phyloP scores from a whole-genome alignment of 768 basidiomycete species.

The Rhizopogon rudus region DNA sequence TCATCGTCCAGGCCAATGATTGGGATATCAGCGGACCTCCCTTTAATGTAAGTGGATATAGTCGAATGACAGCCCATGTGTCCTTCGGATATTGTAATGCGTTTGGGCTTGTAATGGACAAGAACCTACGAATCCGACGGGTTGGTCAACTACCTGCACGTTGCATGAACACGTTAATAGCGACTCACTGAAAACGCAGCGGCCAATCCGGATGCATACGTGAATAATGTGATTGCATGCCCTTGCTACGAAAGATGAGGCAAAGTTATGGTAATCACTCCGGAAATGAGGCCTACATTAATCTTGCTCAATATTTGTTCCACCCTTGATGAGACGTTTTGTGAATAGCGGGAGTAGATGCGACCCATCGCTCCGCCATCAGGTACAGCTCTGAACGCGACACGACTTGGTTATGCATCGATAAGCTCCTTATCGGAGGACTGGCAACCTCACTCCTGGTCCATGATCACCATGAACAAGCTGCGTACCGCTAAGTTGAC shows the following conservation, averaged over 20 bases:
- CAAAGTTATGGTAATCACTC: neutral
- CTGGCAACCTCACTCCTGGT: slow-evolving; percentile 43
- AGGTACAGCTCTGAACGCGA: slow-evolving; percentile 52
- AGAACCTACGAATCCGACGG: slow-evolving; percentile 46
- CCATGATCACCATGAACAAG: slow-evolving; percentile 46
- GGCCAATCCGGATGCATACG: slow-evolving; percentile 76
- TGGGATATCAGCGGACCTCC: slow-evolving; percentile 16
- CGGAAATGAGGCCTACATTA: slow-evolving; percentile 35
- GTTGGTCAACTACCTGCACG: neutral
- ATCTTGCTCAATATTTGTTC: slow-evolving; percentile 74
- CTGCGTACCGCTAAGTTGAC: slow-evolving; percentile 33
- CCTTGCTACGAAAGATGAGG: slow-evolving; percentile 45
- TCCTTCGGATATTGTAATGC: slow-evolving; percentile 72
- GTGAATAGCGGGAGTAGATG: slow-evolving; percentile 75
- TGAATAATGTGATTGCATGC: slow-evolving; percentile 66
- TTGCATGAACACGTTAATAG: neutral
- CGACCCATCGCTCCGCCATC: slow-evolving; percentile 45
- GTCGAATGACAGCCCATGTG: slow-evolving; percentile 71
- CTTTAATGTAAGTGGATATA: slow-evolving; percentile 59
- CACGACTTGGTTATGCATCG: neutral
- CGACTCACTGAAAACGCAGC: slow-evolving; percentile 65
- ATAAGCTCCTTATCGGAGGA: slow-evolving; percentile 4
- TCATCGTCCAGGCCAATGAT: slow-evolving; percentile 73
- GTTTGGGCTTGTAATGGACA: slow-evolving; percentile 63
- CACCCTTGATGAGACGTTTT: slow-evolving; percentile 54